Percentiles rank a stretch among this genome's conserved stretches.
These are phyloP conservation scores for Salmacisia buchloeana DNA, from an alignment of 1,284 basidiomycete species.

Conservation along the genomic window DNA sequence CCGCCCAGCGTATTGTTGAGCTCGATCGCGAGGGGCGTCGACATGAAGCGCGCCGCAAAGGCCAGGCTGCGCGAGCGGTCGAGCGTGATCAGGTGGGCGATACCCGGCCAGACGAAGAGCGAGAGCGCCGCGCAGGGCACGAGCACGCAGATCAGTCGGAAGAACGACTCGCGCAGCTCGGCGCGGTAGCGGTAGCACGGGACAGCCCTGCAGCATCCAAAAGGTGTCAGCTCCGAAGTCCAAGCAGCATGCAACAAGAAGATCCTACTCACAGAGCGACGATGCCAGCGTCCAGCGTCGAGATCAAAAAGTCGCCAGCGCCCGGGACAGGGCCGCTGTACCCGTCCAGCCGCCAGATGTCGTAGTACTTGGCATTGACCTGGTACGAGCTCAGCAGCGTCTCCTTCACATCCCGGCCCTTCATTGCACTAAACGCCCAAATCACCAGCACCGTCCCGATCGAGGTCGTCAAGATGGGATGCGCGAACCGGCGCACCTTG, in stretches of 20 bases:
- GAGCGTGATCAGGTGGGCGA: conserved; percentile 26
- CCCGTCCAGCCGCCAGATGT: conserved; percentile 23
- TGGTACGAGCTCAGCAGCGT: conserved; percentile 24
- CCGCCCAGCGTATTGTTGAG: conserved; percentile 30
- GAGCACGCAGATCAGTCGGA: conserved; percentile 27
- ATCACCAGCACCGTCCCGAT: conserved; percentile 32
- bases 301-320: conserved; percentile 36
- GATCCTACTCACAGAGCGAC: conserved; percentile 20
- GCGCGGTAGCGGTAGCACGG: conserved; percentile 40
- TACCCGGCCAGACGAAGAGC: conserved; percentile 32
- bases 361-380: conserved; percentile 30
- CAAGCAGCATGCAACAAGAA: background rate
- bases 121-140: conserved; percentile 26
- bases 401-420: conserved; percentile 17
- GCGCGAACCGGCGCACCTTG: conserved; percentile 26
- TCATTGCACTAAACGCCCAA: conserved; percentile 31
- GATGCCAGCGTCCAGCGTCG: conserved; percentile 38
- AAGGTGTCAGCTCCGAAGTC: background rate
- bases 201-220: conserved; percentile 15
- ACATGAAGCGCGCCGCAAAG: conserved; percentile 38
- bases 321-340: conserved; percentile 38
- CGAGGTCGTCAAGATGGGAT: conserved; percentile 40
- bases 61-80: conserved; percentile 24
- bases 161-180: conserved; percentile 27
- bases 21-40: conserved; percentile 39